Evolutionary conservation across 805 yeast genomes (phyloP).

Genomic region (Dipodascus geniculatus): DNA sequence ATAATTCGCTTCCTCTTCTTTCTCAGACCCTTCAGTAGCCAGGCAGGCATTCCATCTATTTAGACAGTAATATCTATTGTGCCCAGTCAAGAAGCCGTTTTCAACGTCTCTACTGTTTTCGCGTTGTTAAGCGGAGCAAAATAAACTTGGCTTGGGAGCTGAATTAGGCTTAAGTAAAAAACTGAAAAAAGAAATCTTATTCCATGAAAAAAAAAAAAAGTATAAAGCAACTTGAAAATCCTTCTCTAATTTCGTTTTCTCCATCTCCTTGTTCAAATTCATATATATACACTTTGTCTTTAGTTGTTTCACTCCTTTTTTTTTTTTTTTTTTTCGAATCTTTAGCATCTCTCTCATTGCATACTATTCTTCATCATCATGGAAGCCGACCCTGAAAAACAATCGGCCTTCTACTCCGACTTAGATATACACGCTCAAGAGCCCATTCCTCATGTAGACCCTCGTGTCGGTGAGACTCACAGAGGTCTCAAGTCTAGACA

Average conservation of each 20-base stretch:
- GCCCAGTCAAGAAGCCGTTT: too few relatives aligned
- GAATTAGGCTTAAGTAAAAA: not conserved
- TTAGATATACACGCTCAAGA: not conserved
- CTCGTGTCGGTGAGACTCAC: conserved; percentile 11
- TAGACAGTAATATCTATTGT: too few relatives aligned
- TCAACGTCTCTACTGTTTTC: too few relatives aligned
- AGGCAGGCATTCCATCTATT: too few relatives aligned
- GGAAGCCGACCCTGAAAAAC: conserved; percentile 1
- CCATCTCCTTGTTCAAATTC: too few relatives aligned
- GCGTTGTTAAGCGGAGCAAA: too few relatives aligned
- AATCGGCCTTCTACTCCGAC: not conserved
- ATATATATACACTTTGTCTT: too few relatives aligned
- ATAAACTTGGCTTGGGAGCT: not conserved
- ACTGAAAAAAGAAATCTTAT: not conserved
- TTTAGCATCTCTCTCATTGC: not conserved
- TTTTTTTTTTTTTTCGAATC: not conserved
- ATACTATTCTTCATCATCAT: not conserved
- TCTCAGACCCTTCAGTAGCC: too few relatives aligned
- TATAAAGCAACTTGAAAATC: not conserved
- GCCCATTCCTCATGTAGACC: not conserved
- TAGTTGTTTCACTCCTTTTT: not conserved
- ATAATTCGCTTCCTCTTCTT: too few relatives aligned
- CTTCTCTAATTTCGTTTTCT: not conserved
- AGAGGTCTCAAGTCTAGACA: conserved; percentile 45
- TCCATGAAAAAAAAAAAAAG: not conserved